phyloP scores from a whole-genome alignment of 1,139 yeast genomes.

The Blastobotrys capitulatus region DNA sequence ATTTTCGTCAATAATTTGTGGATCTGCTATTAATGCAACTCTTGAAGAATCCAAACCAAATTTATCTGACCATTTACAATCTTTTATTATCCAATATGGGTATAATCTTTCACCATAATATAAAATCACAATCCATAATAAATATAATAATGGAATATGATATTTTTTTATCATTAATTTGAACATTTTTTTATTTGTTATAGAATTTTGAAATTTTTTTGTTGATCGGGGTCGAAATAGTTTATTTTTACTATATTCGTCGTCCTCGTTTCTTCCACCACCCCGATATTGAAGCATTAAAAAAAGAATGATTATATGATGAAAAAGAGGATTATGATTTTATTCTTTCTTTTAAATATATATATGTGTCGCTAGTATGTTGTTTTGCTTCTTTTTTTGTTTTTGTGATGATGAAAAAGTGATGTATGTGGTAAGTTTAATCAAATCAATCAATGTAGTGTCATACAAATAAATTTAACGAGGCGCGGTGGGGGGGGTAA shows the following conservation, averaged over 20 bases:
- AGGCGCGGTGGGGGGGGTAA: too few relatives aligned
- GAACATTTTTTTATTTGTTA: background rate
- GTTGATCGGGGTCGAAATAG: background rate
- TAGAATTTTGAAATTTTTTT: background rate
- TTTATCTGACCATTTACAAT: constrained; percentile 64
- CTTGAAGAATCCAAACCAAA: constrained; percentile 36
- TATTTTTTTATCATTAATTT: too few relatives aligned
- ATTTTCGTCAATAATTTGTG: constrained; percentile 79
- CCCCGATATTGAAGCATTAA: background rate
- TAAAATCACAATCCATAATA: constrained; percentile 45
- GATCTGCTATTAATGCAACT: constrained; percentile 80
- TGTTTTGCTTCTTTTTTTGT: too few relatives aligned
- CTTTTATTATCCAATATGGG: constrained; percentile 43
- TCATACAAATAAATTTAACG: too few relatives aligned
- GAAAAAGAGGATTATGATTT: too few relatives aligned
- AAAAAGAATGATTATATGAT: too few relatives aligned
- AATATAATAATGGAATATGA: constrained; percentile 17
- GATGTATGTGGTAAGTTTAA: too few relatives aligned
- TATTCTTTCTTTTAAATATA: too few relatives aligned
- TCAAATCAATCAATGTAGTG: too few relatives aligned
- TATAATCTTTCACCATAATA: constrained; percentile 58
- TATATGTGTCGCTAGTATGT: too few relatives aligned
- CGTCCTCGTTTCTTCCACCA: background rate
- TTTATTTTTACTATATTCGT: background rate
- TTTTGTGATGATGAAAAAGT: too few relatives aligned